Evolutionary conservation across 2,329 filamentous ascomycete species (phyloP).

Genomic region (Pseudogymnoascus sp.): DNA sequence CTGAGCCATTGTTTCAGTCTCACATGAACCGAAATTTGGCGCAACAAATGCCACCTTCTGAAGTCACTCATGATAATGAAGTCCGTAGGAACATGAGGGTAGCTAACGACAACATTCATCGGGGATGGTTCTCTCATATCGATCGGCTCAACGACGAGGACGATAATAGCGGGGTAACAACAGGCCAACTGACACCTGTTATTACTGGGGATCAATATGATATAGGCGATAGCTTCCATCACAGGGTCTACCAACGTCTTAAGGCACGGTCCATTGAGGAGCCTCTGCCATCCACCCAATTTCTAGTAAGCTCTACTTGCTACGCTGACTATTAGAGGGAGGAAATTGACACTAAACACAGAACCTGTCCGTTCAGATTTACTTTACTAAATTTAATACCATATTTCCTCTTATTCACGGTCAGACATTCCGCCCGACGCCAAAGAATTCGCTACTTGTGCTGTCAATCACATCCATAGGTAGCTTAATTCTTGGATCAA

Average conservation of each 20-base stretch:
- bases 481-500: constrained; percentile 14
- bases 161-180: neutral
- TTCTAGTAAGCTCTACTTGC: neutral
- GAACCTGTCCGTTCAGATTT: constrained; percentile 12
- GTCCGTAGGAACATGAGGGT: neutral
- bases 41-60: too few species aligned
- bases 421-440: constrained; percentile 13
- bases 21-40: neutral
- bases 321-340: neutral
- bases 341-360: neutral
- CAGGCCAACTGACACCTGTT: neutral
- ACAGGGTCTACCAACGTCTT: neutral
- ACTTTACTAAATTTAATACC: constrained; percentile 16
- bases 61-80: too few species aligned
- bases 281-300: constrained; percentile 14
- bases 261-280: neutral
- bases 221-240: neutral
- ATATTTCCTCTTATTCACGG: constrained; percentile 18
- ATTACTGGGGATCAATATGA: constrained; percentile 1
- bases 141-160: neutral
- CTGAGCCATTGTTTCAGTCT: neutral
- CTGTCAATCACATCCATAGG: constrained; percentile 18
- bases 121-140: neutral
- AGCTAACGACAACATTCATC: neutral
- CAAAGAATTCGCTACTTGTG: constrained; percentile 14